Evolutionary conservation across 1,284 basidiomycete genomes (phyloP).

Genomic region (Austropuccinia psidii): DNA sequence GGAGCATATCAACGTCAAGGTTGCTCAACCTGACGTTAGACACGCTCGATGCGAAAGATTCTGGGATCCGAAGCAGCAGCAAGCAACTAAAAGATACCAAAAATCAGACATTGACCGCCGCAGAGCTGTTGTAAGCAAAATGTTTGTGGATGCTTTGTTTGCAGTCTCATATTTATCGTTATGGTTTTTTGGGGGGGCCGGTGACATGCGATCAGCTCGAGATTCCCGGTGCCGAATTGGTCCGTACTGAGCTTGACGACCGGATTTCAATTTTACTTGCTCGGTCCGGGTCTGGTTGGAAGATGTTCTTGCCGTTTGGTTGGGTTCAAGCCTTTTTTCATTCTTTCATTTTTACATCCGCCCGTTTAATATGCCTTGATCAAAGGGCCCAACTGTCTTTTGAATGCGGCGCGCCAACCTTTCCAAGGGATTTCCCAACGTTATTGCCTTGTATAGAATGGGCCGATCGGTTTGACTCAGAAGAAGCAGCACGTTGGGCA

Average conservation of each 20-base stretch:
- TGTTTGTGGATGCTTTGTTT: too few relatives aligned
- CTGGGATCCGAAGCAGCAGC: slow-evolving; percentile 13
- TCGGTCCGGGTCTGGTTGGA: slow-evolving; percentile 62
- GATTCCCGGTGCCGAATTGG: slow-evolving; percentile 65
- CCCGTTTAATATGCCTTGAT: slow-evolving; percentile 66
- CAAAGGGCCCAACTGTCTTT: slow-evolving; percentile 55
- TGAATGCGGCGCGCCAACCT: slow-evolving; percentile 64
- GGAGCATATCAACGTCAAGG: background rate
- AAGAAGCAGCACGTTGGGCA: slow-evolving; percentile 60
- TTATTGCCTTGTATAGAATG: slow-evolving; percentile 48
- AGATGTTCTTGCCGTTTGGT: slow-evolving; percentile 68
- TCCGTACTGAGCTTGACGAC: slow-evolving; percentile 63
- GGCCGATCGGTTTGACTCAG: slow-evolving; percentile 48
- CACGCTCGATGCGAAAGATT: slow-evolving; percentile 19
- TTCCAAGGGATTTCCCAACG: slow-evolving; percentile 70
- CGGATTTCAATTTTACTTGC: slow-evolving; percentile 71
- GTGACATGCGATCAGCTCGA: slow-evolving; percentile 44
- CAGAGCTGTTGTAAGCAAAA: slow-evolving; percentile 9
- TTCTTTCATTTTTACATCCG: slow-evolving; percentile 69
- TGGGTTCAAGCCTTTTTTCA: slow-evolving; percentile 81
- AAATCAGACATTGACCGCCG: slow-evolving; percentile 27
- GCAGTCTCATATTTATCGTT: background rate
- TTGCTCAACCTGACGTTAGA: slow-evolving; percentile 2
- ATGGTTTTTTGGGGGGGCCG: background rate
- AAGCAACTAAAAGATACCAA: background rate